These are phyloP conservation scores for Begonia peltatifolia DNA, from an alignment of 306 rosid species.

Conservation along the genomic window DNA sequence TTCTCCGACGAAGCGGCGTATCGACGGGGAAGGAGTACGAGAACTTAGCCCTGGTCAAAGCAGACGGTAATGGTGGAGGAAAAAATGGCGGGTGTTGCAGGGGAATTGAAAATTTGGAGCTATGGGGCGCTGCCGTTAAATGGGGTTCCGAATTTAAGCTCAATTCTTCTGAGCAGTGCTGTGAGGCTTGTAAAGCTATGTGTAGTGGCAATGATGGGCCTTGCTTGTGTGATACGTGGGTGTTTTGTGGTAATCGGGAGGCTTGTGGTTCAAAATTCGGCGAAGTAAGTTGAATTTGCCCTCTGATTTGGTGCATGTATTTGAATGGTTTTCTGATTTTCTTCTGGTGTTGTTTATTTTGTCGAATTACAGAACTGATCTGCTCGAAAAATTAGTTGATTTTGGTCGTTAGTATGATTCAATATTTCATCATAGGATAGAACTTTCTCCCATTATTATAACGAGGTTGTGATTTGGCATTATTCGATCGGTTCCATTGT, in stretches of 20 bases:
- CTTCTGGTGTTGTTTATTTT: no score
- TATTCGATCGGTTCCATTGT: no score
- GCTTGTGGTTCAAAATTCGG: conserved; percentile 75
- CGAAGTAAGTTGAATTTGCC: conserved; percentile 38
- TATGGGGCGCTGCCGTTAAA: conserved; percentile 88
- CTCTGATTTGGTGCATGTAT: no score
- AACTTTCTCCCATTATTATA: no score
- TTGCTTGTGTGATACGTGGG: conserved; percentile 82
- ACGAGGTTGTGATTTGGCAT: no score
- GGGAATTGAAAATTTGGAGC: conserved; percentile 69
- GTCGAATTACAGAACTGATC: background rate
- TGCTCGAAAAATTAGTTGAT: background rate
- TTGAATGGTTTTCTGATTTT: no score
- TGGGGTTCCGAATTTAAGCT: conserved; percentile 90
- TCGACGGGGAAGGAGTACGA: no score
- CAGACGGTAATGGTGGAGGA: conserved; percentile 12
- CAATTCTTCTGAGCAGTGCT: conserved; percentile 55
- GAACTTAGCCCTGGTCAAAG: no score
- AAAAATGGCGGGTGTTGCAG: conserved; percentile 39
- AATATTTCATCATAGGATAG: no score
- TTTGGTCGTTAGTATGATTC: no score
- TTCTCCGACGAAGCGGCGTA: no score
- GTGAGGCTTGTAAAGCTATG: conserved; percentile 80
- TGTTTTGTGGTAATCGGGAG: conserved; percentile 60
- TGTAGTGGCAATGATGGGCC: conserved; percentile 87